Conservation (phyloP, 2,329 filamentous ascomycete species). For the Zymoseptoria tritici region DNA sequence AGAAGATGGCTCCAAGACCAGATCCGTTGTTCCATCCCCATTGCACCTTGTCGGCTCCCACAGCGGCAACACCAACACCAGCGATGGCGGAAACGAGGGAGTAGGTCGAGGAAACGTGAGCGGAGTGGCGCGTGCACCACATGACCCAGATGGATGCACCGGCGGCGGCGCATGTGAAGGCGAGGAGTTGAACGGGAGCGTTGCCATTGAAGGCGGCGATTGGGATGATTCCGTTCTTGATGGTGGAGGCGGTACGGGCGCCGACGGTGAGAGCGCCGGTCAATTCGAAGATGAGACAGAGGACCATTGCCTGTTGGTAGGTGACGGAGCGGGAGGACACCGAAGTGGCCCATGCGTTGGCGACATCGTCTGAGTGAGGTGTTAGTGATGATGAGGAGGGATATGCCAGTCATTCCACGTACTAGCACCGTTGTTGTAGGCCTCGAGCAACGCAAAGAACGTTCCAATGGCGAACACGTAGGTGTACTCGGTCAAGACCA, state of each 20-base stretch:
- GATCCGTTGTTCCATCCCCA: conserved; percentile 38
- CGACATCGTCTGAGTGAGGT: conserved; percentile 39
- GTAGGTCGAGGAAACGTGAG: conserved; percentile 57
- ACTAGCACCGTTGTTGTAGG: conserved; percentile 56
- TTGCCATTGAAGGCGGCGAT: conserved; percentile 40
- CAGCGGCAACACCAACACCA: conserved; percentile 53
- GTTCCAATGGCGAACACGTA: conserved; percentile 59
- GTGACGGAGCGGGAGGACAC: conserved; percentile 46
- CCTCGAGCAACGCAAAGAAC: conserved; percentile 59
- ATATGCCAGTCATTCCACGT: conserved; percentile 1
- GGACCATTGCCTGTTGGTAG: conserved; percentile 45
- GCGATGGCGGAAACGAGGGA: conserved; percentile 54
- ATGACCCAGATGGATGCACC: conserved; percentile 52
- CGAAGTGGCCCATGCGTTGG: conserved; percentile 48
- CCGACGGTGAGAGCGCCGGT: conserved; percentile 46
- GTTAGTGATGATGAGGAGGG: neutral
- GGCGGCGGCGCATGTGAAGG: conserved; percentile 40
- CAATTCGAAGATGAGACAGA: conserved; percentile 47
- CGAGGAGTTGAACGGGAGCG: conserved; percentile 36
- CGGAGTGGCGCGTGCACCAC: conserved; percentile 46
- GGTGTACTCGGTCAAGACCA: conserved; percentile 47
- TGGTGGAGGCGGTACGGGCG: conserved; percentile 52
- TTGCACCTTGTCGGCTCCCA: conserved; percentile 33
- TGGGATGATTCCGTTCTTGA: conserved; percentile 53
- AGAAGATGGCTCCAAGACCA: conserved; percentile 39